Base-by-base conservation (phyloP, 1,284 basidiomycete genomes). In the Ceratobasidium sp. region DNA sequence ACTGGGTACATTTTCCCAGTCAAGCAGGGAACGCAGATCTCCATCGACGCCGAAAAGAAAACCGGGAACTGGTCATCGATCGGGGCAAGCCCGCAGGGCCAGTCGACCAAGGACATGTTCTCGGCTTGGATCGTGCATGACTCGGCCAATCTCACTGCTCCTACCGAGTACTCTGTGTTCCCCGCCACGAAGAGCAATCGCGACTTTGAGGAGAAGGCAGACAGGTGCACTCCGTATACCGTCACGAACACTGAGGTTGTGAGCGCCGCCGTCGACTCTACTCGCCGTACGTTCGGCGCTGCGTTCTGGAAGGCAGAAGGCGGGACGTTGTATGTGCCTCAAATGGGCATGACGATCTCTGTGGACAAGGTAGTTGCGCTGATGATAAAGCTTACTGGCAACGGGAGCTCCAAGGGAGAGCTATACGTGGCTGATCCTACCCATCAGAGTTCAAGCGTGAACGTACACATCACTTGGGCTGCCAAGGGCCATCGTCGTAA, bases 11-110 rank as follows among this genome's bases (percentile, higher is more conserved):
- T 83, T 0, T 89, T 91, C 79, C 44, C 67, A 20, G 26, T 23
- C 26, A 61, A 33, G 28, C 66, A 55, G 20, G 49, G 46, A 6
- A 67, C 70, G 39, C 80, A 49, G 26, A 3, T 70, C 7, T 51
- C 46, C 12, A 51, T 70, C 18, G 84, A 88, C 51, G 83, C 88
- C 6, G 89, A 89, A 2, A 81, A 86, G 40, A 86, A 86, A 79
- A 88, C 88, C 0, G 92, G 91, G 0, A 86, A 89, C 80, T 93
- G 92, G 92, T 85, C 87, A 15, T 81, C 84, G 4, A 90, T 93
- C 78, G 91, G 91, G n/a, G 91, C 88, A 12, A 91, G 91, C 3
- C 85, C 85, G 0, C 86, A 88, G 69, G 89, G 90, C 13, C 85
- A 87, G 1, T 83, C 85, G 39, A 89, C 88, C 1, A 88, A 90